phyloP scores from a whole-genome alignment of 1,284 basidiomycete genomes.

The Takashimella koratensis region DNA sequence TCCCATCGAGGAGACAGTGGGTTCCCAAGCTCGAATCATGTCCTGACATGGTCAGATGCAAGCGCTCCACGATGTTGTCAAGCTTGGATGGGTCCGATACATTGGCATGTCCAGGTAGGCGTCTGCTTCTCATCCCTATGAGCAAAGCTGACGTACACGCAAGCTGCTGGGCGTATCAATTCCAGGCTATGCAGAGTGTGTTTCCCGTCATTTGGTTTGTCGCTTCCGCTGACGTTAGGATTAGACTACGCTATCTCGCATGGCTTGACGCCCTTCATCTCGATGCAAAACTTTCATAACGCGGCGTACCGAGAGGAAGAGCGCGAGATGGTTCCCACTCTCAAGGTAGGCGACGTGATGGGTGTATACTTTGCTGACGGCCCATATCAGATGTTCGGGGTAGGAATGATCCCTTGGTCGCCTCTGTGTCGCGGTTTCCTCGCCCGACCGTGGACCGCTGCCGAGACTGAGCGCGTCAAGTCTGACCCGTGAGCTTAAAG shows the following conservation, averaged over 20 bases:
- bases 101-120: slow-evolving; percentile 59
- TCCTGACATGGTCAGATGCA: too few species aligned
- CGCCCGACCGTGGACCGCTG: slow-evolving; percentile 25
- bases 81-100: slow-evolving; percentile 63
- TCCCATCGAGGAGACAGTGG: slow-evolving; percentile 59
- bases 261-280: slow-evolving; percentile 62
- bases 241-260: slow-evolving; percentile 51
- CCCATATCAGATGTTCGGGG: slow-evolving; percentile 41
- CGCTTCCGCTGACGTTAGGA: too few species aligned
- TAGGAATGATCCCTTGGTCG: slow-evolving; percentile 49
- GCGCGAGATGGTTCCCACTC: slow-evolving; percentile 61
- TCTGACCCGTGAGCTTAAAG: slow-evolving; percentile 17
- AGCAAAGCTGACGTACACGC: neutral
- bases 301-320: slow-evolving; percentile 57
- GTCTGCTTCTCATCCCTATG: too few species aligned
- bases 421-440: slow-evolving; percentile 35
- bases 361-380: too few species aligned
- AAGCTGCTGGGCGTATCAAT: slow-evolving; percentile 47
- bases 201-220: slow-evolving; percentile 3
- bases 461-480: slow-evolving; percentile 20
- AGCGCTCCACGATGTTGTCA: slow-evolving; percentile 65
- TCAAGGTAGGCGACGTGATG: too few species aligned
- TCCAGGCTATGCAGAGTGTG: slow-evolving; percentile 48
- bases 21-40: too few species aligned
- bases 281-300: slow-evolving; percentile 62